A percentile compares a stretch with the other conserved stretches of the same genome.
Evolutionary conservation across 2,329 filamentous ascomycete genomes (phyloP).

Genomic region (Pleurostoma richardsiae): DNA sequence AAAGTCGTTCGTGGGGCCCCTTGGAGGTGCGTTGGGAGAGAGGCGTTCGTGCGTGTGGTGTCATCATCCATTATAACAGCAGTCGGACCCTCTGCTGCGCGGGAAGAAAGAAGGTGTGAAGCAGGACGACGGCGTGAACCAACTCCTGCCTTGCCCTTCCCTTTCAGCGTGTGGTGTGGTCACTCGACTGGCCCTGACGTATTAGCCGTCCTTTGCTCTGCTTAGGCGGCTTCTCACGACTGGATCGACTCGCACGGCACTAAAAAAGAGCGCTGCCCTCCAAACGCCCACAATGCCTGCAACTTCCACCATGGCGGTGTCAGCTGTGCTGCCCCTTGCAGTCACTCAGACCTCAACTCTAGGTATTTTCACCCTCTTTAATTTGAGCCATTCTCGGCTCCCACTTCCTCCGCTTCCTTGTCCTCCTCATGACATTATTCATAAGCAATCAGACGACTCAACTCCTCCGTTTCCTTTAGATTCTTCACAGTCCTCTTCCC

Average conservation of each 20-base stretch:
- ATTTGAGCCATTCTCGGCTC: slow-evolving; percentile 10
- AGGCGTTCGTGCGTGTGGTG: too few species aligned
- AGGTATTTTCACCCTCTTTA: slow-evolving; percentile 21
- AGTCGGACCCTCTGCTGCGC: too few species aligned
- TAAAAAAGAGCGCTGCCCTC: background rate
- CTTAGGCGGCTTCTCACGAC: slow-evolving; percentile 1
- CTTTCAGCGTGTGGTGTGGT: too few species aligned
- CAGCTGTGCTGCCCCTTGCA: slow-evolving; percentile 18
- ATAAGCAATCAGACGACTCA: slow-evolving; percentile 8
- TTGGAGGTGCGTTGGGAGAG: too few species aligned
- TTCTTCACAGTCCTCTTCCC: background rate
- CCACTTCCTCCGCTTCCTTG: slow-evolving; percentile 3
- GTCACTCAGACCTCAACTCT: slow-evolving; percentile 19
- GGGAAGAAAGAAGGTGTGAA: too few species aligned
- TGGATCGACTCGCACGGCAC: slow-evolving; percentile 3
- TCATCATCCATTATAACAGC: too few species aligned
- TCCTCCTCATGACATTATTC: slow-evolving; percentile 1
- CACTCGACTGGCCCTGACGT: slow-evolving; percentile 3
- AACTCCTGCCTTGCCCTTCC: too few species aligned
- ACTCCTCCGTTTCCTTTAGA: background rate
- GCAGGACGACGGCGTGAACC: too few species aligned
- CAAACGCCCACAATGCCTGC: background rate
- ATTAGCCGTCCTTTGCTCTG: slow-evolving; percentile 3
- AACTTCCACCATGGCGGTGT: slow-evolving; percentile 18
- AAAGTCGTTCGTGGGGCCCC: too few species aligned